Evolutionary conservation across 1,139 yeast genomes (phyloP), one percentile per base, ranked within the genome.

Genomic region (Saccharomycopsis hybrid): DNA sequence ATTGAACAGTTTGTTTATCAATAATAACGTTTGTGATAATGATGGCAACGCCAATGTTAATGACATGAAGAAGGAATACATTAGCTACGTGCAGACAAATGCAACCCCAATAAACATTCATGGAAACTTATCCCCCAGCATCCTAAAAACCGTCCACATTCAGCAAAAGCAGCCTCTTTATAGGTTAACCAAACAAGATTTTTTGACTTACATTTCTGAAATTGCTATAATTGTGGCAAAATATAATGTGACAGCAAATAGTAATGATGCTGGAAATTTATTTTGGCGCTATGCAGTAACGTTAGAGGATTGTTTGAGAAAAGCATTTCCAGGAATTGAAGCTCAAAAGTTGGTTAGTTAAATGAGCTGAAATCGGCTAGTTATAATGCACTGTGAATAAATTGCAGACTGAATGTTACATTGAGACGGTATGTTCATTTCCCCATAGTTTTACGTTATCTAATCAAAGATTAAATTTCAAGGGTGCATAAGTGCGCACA

Each of bases 211-310:
- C 43, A 29, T 52, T 13, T 39, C 50, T 27, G 42, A 48, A 30
- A 39, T 52, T 11, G 4, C 47, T 8, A 27, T 51, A 3, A 25
- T 52, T 32, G 33, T 52, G 8, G 42, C 35, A 36, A 44, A 50
- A 47, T 47, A 47, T 38, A 44, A 50, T 31, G 38, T 39, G 40
- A 28, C 41, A 28, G 33, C 42, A 8, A 27, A 44, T 24, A n/a
- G 30, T 28, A 39, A 38, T 7, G 47, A 50, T 2, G 28, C 35
- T 3, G 33, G 32, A 38, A 47, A 50, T 35, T 32, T 47, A n/a
- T 52, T 52, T 33, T 52, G 36, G 41, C 31, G 55, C 2, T 50
- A 52, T 35, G 28, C 31, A 31, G 28, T 29, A 11, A 50, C 55
- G 11, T 29, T 52, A 13, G 35, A 43, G 28, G 39, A 35, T 4